A percentile compares a stretch with the other conserved stretches of the same genome.
Evolutionary conservation across 1,139 yeast genomes (phyloP).

Genomic region (Geotrichum reessii): DNA sequence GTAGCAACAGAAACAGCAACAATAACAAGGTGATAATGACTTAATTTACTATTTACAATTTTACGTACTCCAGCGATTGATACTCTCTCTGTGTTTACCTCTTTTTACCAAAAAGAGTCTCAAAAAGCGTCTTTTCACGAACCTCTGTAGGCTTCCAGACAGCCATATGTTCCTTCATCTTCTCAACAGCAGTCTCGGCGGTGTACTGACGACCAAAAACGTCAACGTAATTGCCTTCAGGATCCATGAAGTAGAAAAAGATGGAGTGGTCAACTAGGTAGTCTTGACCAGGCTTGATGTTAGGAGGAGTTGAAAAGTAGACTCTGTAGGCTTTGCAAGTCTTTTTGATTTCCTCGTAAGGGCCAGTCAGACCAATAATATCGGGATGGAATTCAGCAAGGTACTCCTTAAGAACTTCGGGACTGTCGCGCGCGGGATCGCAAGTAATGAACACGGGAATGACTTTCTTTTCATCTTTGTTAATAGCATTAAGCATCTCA

Average conservation of each 20-base stretch:
- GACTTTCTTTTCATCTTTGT: constrained; percentile 45
- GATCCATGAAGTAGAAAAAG: constrained; percentile 92
- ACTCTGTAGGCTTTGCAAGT: constrained; percentile 86
- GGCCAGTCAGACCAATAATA: constrained; percentile 85
- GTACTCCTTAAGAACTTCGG: constrained; percentile 73
- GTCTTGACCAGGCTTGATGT: constrained; percentile 91
- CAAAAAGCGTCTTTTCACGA: constrained; percentile 18
- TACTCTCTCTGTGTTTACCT: neutral
- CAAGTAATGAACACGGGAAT: constrained; percentile 83
- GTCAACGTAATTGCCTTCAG: constrained; percentile 91
- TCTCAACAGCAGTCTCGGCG: constrained; percentile 70
- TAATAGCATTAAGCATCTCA: constrained; percentile 56
- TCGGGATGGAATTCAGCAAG: constrained; percentile 82
- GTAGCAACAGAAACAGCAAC: neutral
- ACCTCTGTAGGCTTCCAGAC: constrained; percentile 69
- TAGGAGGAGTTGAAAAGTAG: constrained; percentile 91
- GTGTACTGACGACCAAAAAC: constrained; percentile 89
- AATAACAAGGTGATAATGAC: neutral
- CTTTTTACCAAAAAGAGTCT: constrained; percentile 2
- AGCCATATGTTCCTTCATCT: constrained; percentile 68
- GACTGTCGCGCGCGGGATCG: constrained; percentile 91
- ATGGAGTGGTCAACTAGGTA: constrained; percentile 95
- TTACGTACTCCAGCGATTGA: neutral
- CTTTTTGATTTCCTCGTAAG: constrained; percentile 74
- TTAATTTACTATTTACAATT: neutral